These are phyloP conservation scores for Borovskyia barvae DNA, from an alignment of 208 protist genomes.

Conservation along the genomic window DNA sequence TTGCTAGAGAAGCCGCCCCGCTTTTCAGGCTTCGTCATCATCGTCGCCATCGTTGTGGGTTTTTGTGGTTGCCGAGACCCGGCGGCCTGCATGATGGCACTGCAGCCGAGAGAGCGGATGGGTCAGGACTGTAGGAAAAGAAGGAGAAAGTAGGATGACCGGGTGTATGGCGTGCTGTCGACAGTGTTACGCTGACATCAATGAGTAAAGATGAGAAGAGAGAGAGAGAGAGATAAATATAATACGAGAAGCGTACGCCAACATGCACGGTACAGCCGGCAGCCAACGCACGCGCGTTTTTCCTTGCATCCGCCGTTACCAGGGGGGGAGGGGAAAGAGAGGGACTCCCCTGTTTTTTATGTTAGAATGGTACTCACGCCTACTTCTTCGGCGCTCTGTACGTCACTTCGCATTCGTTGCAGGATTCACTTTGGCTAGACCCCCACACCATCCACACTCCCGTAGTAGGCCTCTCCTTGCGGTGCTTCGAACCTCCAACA, in stretches of 20 bases:
- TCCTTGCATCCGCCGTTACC: too few species aligned
- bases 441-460: too few species aligned
- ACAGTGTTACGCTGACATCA: not conserved
- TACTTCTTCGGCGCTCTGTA: too few species aligned
- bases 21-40: not conserved
- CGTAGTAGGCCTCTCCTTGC: too few species aligned
- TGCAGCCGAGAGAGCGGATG: not conserved
- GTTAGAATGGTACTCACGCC: too few species aligned
- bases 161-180: not conserved
- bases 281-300: too few species aligned
- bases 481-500: too few species aligned
- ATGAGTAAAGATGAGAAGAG: not conserved
- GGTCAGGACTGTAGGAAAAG: not conserved
- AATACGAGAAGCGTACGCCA: not conserved
- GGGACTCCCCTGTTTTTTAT: too few species aligned
- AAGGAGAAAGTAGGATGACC: not conserved
- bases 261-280: not conserved
- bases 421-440: too few species aligned
- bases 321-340: too few species aligned
- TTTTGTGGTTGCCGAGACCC: not conserved
- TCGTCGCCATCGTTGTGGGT: not conserved
- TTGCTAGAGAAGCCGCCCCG: not conserved
- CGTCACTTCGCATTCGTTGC: too few species aligned
- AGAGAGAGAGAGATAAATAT: conserved; percentile 6
- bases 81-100: not conserved